Percentiles rank a stretch among this genome's conserved stretches.
phyloP scores from a whole-genome alignment of 495 filamentous ascomycete genomes.

The Glonium stellatum region DNA sequence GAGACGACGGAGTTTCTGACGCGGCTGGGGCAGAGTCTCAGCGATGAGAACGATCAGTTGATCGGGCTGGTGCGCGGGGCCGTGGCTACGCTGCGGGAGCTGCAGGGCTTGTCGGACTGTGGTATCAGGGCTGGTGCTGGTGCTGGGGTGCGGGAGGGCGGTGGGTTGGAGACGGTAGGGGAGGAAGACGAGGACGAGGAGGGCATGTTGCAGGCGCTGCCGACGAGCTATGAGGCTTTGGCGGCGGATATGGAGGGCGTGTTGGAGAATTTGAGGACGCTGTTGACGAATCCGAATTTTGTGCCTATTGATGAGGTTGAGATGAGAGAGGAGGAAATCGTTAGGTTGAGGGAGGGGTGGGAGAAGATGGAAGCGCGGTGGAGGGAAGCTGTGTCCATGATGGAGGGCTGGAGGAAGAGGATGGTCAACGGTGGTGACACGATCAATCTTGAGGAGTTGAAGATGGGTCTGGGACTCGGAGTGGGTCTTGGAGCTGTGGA shows the following conservation, averaged over 20 bases:
- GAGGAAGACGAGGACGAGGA: slow-evolving; percentile 37
- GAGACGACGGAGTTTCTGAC: slow-evolving; percentile 93
- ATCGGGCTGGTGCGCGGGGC: slow-evolving; percentile 66
- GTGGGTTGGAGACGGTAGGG: slow-evolving; percentile 25
- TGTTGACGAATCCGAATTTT: slow-evolving; percentile 92
- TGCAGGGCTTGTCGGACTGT: slow-evolving; percentile 65
- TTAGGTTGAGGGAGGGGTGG: slow-evolving; percentile 71
- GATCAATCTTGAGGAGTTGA: slow-evolving; percentile 75
- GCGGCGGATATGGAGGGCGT: slow-evolving; percentile 64
- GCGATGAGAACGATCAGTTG: slow-evolving; percentile 87
- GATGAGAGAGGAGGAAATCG: slow-evolving; percentile 82
- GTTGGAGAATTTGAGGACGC: slow-evolving; percentile 67
- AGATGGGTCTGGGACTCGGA: slow-evolving; percentile 53
- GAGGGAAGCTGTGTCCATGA: slow-evolving; percentile 81
- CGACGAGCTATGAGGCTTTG: slow-evolving; percentile 64
- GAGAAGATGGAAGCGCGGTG: slow-evolving; percentile 86
- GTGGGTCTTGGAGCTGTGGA: slow-evolving; percentile 15
- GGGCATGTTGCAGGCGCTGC: slow-evolving; percentile 38
- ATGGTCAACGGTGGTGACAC: slow-evolving; percentile 73
- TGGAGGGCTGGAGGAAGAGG: slow-evolving; percentile 85
- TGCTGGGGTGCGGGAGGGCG: slow-evolving; percentile 13
- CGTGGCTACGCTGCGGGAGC: slow-evolving; percentile 61
- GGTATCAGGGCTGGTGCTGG: no score
- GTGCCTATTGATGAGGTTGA: slow-evolving; percentile 94
- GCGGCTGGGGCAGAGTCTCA: slow-evolving; percentile 75